Evolutionary conservation across 1,284 basidiomycete species (phyloP).

Genomic region (Sporisorium reilianum): DNA sequence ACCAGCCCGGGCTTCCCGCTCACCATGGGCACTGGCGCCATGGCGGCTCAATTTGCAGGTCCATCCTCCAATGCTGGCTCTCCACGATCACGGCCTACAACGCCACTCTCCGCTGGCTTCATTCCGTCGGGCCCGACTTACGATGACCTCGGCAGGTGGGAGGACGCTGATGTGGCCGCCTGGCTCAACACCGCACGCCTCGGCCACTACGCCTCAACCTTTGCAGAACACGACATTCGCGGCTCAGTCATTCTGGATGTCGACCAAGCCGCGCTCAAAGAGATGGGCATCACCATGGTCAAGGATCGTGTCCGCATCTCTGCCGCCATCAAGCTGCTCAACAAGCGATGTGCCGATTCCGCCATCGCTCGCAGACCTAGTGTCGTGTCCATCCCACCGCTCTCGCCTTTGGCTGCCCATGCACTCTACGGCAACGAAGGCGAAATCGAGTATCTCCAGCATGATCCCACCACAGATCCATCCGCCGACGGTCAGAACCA

Average conservation of each 20-base stretch:
- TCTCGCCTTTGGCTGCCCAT: constrained; percentile 31
- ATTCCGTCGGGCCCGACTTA: constrained; percentile 29
- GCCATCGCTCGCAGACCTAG: constrained; percentile 36
- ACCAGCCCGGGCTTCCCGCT: constrained; percentile 59
- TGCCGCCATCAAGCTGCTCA: constrained; percentile 65
- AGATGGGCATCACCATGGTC: constrained; percentile 67
- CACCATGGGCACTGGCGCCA: constrained; percentile 40
- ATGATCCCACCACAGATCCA: constrained; percentile 30
- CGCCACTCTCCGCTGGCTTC: constrained; percentile 45
- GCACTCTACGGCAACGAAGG: constrained; percentile 32
- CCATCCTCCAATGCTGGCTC: constrained; percentile 43
- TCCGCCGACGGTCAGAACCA: constrained; percentile 9
- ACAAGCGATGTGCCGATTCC: constrained; percentile 55
- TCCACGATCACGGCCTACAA: constrained; percentile 44
- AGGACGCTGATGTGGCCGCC: constrained; percentile 50
- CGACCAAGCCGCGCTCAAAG: constrained; percentile 61
- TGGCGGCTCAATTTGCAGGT: constrained; percentile 19
- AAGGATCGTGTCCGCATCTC: constrained; percentile 64
- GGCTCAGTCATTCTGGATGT: constrained; percentile 63
- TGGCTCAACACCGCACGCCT: constrained; percentile 61
- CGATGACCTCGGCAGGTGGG: constrained; percentile 42
- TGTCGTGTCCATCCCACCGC: constrained; percentile 24
- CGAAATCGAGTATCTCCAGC: constrained; percentile 50
- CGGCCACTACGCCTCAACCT: constrained; percentile 50
- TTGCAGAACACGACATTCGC: constrained; percentile 63